Evolutionary conservation across 805 yeast genomes (phyloP).

Genomic region (Saccharomycopsis capsularis): DNA sequence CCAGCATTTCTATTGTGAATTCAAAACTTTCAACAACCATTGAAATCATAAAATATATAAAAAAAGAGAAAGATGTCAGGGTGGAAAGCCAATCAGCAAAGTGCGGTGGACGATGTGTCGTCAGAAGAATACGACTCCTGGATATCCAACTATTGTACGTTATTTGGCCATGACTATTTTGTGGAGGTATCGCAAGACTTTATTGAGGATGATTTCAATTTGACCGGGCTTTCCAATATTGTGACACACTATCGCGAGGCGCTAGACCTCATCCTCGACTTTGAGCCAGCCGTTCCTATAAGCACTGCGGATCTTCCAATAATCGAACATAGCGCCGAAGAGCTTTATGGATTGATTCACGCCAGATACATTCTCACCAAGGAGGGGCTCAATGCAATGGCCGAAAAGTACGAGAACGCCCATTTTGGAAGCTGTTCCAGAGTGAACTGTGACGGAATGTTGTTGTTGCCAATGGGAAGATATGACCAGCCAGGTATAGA

Average conservation of each 20-base stretch:
- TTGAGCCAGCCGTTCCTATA: conserved; percentile 52
- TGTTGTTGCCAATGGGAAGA: conserved; percentile 84
- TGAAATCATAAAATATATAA: too few relatives aligned
- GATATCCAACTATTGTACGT: conserved; percentile 47
- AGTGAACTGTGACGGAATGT: conserved; percentile 82
- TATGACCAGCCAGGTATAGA: conserved; percentile 87
- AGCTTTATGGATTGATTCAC: conserved; percentile 88
- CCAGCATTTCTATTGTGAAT: too few relatives aligned
- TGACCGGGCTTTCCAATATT: conserved; percentile 78
- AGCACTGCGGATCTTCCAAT: conserved; percentile 64
- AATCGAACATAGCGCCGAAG: conserved; percentile 85
- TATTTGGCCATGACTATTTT: conserved; percentile 71
- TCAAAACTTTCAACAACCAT: too few relatives aligned
- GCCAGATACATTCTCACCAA: conserved; percentile 85
- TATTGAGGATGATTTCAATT: conserved; percentile 93
- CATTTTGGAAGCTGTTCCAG: conserved; percentile 93
- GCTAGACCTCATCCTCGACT: conserved; percentile 79
- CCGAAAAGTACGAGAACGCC: conserved; percentile 84
- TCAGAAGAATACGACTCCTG: conserved; percentile 45
- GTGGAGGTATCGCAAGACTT: conserved; percentile 89
- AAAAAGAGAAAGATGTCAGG: not conserved
- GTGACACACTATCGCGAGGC: conserved; percentile 93
- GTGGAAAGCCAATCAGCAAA: not conserved
- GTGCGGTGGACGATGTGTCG: not conserved
- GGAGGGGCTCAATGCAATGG: conserved; percentile 84